Evolutionary conservation across 2,329 filamentous ascomycete genomes (phyloP), one percentile per base, ranked within the genome.

Genomic region (Cladosporium austrohemisphaericum): DNA sequence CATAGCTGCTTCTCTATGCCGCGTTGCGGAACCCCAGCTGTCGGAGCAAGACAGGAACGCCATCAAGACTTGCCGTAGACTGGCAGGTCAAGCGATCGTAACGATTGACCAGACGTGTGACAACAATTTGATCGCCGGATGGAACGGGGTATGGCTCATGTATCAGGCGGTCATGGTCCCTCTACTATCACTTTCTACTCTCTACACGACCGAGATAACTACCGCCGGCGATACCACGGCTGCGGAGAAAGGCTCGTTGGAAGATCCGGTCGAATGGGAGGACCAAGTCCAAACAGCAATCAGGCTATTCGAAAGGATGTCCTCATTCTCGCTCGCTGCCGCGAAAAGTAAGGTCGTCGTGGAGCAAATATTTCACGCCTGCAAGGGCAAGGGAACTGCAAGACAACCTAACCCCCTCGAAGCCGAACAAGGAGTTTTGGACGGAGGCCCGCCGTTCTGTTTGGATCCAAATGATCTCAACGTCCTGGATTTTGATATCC

Each of bases 141-240:
- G 86, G 86, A 88, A 88, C 63, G 86, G 83, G 0, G 85, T 87
- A 2, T 90, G 86, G 85, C 84, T 89, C 67, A 77, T 88, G 51
- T 90, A 88, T 68, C 86, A 91, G 65, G 85, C 86, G 0, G 81
- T 80, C 55, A 86, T 91, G 82, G 82, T 91, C 9, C 86, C 86
- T 0, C 76, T 92, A 1, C 78, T 92, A 8, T 85, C 80, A 16
- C 73, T 91, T 10, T 88, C 89, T 64, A 57, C 60, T 1, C 50
- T 31, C 10, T 41, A 28, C 11, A 28, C 16, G 3, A 28, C 25
- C 16, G 66, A 35, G 7, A 46, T 19, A 5, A 11, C 50, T 3
- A 40, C 41, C 5, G 23, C 2, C 18, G 31, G n/a, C 16, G 16
- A 9, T 13, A 10, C 25, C 14, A 4, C 8, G 18, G 18, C 16